Conservation (phyloP, 805 yeast species). For the Torulaspora indica region DNA sequence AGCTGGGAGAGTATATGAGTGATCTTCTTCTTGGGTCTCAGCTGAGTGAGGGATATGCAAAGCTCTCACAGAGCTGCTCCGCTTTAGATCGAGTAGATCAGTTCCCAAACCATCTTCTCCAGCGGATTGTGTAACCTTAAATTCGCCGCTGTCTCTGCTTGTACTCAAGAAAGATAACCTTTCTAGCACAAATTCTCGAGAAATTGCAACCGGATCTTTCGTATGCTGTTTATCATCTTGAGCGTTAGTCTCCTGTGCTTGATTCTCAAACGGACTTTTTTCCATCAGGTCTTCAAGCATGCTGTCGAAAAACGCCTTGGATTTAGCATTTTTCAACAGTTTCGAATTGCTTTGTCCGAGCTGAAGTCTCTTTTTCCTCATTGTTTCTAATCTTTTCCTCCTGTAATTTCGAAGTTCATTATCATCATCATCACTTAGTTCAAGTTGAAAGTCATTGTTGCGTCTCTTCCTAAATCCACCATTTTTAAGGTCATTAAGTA, state of each 20-base stretch:
- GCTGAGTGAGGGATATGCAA: conserved; percentile 28
- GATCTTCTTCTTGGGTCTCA: not conserved
- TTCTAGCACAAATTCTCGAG: conserved; percentile 52
- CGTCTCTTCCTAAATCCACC: conserved; percentile 64
- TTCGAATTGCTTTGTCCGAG: conserved; percentile 40
- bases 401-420: conserved; percentile 40
- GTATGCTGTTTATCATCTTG: no score
- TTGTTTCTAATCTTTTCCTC: conserved; percentile 44
- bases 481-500: conserved; percentile 65
- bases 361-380: conserved; percentile 46
- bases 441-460: conserved; percentile 51
- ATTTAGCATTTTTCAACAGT: conserved; percentile 48
- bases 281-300: conserved; percentile 48
- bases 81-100: conserved; percentile 46
- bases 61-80: conserved; percentile 37
- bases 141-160: conserved; percentile 32
- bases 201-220: conserved; percentile 40
- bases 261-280: conserved; percentile 33
- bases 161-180: conserved; percentile 50
- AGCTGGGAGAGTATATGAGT: not conserved
- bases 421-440: conserved; percentile 73
- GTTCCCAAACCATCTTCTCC: conserved; percentile 34
- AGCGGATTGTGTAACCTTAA: conserved; percentile 27
- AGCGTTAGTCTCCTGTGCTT: conserved; percentile 25
- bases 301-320: conserved; percentile 63